Base-by-base conservation (phyloP, 768 basidiomycete species). In the Amanita phalloides region DNA sequence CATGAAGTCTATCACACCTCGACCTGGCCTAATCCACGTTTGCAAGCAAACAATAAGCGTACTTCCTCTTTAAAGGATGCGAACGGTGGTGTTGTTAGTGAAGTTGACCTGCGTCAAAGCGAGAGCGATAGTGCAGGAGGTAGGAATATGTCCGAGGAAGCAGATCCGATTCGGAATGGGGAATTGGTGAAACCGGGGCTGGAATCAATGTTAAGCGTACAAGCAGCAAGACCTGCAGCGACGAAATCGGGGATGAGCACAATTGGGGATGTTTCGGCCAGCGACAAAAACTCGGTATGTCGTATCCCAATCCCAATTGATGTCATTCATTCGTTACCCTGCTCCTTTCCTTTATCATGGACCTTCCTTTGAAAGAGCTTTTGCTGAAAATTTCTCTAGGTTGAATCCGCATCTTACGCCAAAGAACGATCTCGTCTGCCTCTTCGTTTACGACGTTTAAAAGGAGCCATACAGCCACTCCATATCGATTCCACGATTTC, bases 371-470 rank as follows among this genome's bases (percentile, higher is more conserved):
- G 26, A 28, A 17, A 35, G 10, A 6, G 28, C 46, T 20, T 10
- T 13, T 21, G 23, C 25, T 49, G 37, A 49, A 4, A 17, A 0
- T 5, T 47, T 5, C 25, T 30, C 6, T 20, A 49, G 48, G 17
- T 23, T 4, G 3, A 0, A n/a, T 21, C 48, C 10, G 10, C 36
- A 6, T 14, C 46, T 20, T 14, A 21, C 11, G 3, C 37, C 8
- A 49, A 49, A n/a, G 48, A 26, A 38, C 48, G 37, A 49, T 26
- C 47, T 13, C 48, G 14, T 28, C 37, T 49, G 36, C 48, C 48
- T 4, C 37, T 49, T 21, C 38, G 48, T 17, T 37, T 49, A 49
- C 48, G 48, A 26, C 35, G 48, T 10, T 30, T 49, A 6, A 49
- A 49, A 25, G 48, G 37, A n/a, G 37, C 36, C 17, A 35, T 17